Percentiles rank a stretch among this genome's conserved stretches.
phyloP scores from a whole-genome alignment of 768 basidiomycete genomes.

The Tephrocybe sp. region DNA sequence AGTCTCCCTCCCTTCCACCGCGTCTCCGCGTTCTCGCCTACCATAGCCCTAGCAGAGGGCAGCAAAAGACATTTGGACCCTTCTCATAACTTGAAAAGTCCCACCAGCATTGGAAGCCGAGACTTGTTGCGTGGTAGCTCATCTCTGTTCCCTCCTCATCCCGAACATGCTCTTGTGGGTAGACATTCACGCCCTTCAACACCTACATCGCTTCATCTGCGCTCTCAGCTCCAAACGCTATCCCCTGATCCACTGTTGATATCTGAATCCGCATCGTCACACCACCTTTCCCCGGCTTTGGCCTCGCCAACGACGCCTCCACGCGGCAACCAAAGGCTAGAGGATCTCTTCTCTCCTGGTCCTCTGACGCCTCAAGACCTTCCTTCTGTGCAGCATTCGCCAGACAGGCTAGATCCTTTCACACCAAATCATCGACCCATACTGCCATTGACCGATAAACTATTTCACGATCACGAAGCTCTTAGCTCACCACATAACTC shows the following conservation, averaged over 20 bases:
- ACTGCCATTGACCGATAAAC: background rate
- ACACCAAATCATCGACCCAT: background rate
- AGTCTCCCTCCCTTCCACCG: too few relatives aligned
- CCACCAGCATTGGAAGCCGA: too few relatives aligned
- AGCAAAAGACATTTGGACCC: too few relatives aligned
- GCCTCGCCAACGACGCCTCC: background rate
- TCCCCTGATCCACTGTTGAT: constrained; percentile 17
- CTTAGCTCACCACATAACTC: background rate
- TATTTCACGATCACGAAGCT: background rate
- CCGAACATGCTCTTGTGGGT: background rate
- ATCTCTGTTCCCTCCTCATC: too few relatives aligned
- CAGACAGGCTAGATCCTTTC: background rate
- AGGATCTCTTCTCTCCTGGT: background rate
- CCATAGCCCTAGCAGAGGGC: too few relatives aligned
- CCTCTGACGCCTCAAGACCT: background rate
- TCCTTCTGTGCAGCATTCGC: background rate
- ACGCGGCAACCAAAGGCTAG: background rate
- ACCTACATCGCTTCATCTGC: constrained; percentile 9
- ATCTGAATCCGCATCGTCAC: constrained; percentile 1
- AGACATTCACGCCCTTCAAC: constrained; percentile 5
- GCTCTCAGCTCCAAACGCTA: constrained; percentile 5
- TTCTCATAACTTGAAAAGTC: too few relatives aligned
- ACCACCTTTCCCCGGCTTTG: background rate
- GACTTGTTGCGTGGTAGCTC: too few relatives aligned
- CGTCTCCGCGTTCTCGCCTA: too few relatives aligned